These are phyloP conservation scores for Rhizophagus prolifer DNA, from an alignment of 192 early-diverging fungal genomes.

Conservation along the genomic window DNA sequence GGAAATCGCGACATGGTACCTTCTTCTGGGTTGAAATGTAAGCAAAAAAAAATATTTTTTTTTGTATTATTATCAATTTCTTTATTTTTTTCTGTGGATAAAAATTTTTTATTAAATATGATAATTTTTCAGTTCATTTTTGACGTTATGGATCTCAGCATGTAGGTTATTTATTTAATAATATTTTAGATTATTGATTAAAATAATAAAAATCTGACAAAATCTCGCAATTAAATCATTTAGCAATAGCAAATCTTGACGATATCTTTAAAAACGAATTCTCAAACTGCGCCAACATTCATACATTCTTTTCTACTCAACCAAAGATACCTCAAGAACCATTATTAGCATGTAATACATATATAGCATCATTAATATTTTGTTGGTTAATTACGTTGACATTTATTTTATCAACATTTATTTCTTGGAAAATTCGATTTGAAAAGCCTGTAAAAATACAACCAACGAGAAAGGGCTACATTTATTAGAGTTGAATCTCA, in stretches of 20 bases:
- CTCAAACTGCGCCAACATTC: background rate
- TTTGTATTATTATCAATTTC: background rate
- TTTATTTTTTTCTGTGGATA: background rate
- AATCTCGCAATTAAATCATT: too few species aligned
- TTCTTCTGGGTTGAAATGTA: background rate
- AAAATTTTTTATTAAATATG: background rate
- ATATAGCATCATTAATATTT: background rate
- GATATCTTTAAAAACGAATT: background rate
- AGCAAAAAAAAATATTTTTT: background rate
- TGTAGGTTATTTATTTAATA: background rate
- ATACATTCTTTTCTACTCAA: background rate
- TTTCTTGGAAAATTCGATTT: background rate
- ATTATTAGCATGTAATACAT: background rate
- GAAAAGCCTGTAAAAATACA: background rate
- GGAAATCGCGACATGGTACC: background rate
- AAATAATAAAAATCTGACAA: too few species aligned
- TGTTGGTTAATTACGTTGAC: background rate
- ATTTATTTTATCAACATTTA: background rate
- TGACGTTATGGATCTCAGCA: background rate
- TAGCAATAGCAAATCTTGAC: background rate
- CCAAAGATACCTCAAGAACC: background rate
- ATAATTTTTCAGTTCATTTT: background rate
- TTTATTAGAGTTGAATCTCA: background rate
- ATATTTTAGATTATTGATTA: background rate
- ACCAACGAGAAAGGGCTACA: background rate